phyloP scores from a whole-genome alignment of 164 flowering plant genomes.

The Malania oleifera region DNA sequence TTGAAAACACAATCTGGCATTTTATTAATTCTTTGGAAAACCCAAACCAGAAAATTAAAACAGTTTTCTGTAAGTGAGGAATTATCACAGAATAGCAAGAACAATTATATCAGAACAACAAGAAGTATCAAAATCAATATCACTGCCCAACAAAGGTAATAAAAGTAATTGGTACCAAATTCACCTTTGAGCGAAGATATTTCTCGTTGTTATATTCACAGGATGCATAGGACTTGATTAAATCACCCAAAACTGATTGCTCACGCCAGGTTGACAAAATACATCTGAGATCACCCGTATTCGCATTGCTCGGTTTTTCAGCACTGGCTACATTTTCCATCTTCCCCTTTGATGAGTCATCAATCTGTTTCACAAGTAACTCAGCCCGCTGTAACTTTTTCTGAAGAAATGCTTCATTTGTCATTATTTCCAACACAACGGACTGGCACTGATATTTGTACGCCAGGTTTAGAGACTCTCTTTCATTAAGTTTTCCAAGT shows the following conservation, averaged over 20 bases:
- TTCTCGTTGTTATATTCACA: constrained; percentile 42
- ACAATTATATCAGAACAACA: neutral
- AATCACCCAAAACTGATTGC: constrained; percentile 35
- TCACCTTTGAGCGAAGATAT: constrained; percentile 55
- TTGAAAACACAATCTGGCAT: too few species aligned
- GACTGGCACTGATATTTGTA: constrained; percentile 60
- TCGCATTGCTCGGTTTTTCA: constrained; percentile 24
- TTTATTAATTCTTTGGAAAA: too few species aligned
- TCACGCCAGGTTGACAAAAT: constrained; percentile 48
- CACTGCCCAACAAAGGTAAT: too few species aligned
- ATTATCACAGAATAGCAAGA: too few species aligned
- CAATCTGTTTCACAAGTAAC: constrained; percentile 23
- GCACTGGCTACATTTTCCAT: constrained; percentile 14
- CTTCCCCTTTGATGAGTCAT: constrained; percentile 27
- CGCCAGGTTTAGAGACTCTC: constrained; percentile 29
- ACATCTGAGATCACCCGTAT: constrained; percentile 27
- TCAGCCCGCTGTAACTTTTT: constrained; percentile 50
- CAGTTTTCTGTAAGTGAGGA: too few species aligned
- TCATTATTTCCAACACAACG: constrained; percentile 56
- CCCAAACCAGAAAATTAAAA: too few species aligned
- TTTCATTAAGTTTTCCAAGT: constrained; percentile 24
- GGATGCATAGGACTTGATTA: constrained; percentile 50
- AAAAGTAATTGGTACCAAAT: neutral
- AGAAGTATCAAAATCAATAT: too few species aligned
- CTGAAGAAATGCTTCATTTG: constrained; percentile 58